A percentile compares a stretch with the other conserved stretches of the same genome.
Evolutionary conservation across 176 grass and related monocot species (phyloP).

Genomic region (Poa pratensis): DNA sequence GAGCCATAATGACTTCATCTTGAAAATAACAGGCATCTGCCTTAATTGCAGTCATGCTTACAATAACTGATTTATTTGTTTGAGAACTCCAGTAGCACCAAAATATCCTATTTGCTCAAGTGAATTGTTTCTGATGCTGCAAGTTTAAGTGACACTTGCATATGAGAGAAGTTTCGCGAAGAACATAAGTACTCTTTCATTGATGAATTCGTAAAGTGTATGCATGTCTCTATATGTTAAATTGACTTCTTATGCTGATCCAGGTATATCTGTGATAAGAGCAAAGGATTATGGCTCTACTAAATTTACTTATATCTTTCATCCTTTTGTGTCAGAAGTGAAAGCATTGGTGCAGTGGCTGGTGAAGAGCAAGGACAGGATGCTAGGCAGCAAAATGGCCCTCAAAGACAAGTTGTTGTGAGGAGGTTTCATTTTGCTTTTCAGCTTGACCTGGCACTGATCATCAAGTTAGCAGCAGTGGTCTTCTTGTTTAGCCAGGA

Average conservation of each 20-base stretch:
- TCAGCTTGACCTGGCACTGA: constrained; percentile 82
- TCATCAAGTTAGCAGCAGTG: constrained; percentile 90
- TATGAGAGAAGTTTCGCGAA: neutral
- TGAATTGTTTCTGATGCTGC: constrained; percentile 5
- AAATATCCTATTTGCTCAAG: neutral
- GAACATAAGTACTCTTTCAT: neutral
- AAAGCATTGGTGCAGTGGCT: constrained; percentile 44
- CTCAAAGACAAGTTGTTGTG: constrained; percentile 84
- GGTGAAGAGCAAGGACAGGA: constrained; percentile 68
- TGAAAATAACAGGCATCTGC: neutral
- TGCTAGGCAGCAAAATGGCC: constrained; percentile 66
- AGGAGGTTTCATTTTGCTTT: constrained; percentile 92
- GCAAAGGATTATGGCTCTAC: constrained; percentile 3
- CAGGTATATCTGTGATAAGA: constrained; percentile 1
- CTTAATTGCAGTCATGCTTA: neutral
- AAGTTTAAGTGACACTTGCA: constrained; percentile 12
- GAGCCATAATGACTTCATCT: neutral
- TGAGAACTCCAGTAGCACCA: neutral
- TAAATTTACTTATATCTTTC: constrained; percentile 22
- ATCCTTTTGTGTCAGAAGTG: constrained; percentile 54
- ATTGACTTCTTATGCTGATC: constrained; percentile 29
- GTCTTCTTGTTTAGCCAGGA: constrained; percentile 92
- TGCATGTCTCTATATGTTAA: constrained; percentile 4
- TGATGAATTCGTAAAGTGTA: neutral
- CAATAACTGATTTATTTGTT: constrained; percentile 1